A percentile compares a stretch with the other conserved stretches of the same genome.
Evolutionary conservation across 192 early-diverging fungal genomes (phyloP).

Genomic region (Neocallimastix lanati): DNA sequence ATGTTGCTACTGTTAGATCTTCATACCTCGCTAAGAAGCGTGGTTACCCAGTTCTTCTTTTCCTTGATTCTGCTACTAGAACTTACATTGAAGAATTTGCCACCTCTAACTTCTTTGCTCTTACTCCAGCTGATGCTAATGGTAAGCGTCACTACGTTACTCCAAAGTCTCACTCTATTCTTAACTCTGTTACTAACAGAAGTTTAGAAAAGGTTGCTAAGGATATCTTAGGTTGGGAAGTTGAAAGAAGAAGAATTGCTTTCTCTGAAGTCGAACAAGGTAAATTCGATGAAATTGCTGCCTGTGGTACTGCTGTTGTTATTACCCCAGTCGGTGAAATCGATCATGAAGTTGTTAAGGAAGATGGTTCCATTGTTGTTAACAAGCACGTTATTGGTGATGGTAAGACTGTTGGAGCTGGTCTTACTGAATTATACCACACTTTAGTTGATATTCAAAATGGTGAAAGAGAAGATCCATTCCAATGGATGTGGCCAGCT

Average conservation of each 20-base stretch:
- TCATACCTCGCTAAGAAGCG: slow-evolving; percentile 35
- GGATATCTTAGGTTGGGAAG: slow-evolving; percentile 35
- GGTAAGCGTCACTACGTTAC: slow-evolving; percentile 41
- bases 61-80: slow-evolving; percentile 45
- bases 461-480: background rate
- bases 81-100: slow-evolving; percentile 56
- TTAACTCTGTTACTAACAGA: slow-evolving; percentile 50
- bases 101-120: slow-evolving; percentile 57
- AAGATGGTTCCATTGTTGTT: background rate
- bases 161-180: slow-evolving; percentile 34
- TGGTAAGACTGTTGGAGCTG: background rate
- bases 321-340: slow-evolving; percentile 53
- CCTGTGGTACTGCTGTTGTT: slow-evolving; percentile 57
- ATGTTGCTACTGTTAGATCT: slow-evolving; percentile 40
- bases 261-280: slow-evolving; percentile 35
- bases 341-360: slow-evolving; percentile 18
- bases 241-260: slow-evolving; percentile 27
- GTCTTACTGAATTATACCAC: background rate
- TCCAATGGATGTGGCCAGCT: background rate
- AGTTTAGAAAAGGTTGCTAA: slow-evolving; percentile 29
- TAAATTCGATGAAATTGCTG: slow-evolving; percentile 45
- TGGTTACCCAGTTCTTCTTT: slow-evolving; percentile 50
- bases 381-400: background rate
- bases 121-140: slow-evolving; percentile 27
- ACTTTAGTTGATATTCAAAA: background rate